These are phyloP conservation scores for Penicillium argentinense DNA, from an alignment of 495 filamentous ascomycete genomes.

Conservation along the genomic window DNA sequence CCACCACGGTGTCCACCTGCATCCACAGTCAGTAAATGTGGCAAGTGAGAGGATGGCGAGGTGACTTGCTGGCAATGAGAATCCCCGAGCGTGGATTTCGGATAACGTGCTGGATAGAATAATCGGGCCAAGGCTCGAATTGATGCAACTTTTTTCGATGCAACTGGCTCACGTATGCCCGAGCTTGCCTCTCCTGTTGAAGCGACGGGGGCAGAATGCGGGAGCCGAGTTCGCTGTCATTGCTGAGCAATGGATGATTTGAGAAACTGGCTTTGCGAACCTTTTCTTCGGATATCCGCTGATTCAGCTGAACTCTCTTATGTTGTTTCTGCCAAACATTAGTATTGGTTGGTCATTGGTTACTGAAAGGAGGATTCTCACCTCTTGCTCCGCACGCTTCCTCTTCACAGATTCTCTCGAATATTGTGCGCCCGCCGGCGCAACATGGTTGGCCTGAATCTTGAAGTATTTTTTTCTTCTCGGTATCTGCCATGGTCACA, in stretches of 20 bases:
- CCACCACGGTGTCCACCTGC: constrained; percentile 35
- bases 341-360: constrained; percentile 3
- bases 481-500: constrained; percentile 35
- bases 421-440: constrained; percentile 43
- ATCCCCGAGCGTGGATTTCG: constrained; percentile 37
- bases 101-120: constrained; percentile 35
- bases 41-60: not conserved
- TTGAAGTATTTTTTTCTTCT: constrained; percentile 61
- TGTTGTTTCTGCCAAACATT: constrained; percentile 26
- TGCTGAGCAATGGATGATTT: constrained; percentile 27
- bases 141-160: constrained; percentile 30
- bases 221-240: constrained; percentile 29
- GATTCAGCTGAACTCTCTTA: constrained; percentile 23
- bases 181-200: constrained; percentile 28
- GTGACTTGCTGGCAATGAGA: constrained; percentile 38
- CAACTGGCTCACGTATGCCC: constrained; percentile 35
- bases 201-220: constrained; percentile 9
- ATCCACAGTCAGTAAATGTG: too few species aligned
- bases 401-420: constrained; percentile 47
- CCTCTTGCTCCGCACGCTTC: constrained; percentile 37
- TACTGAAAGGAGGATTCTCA: constrained; percentile 3
- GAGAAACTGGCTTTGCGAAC: constrained; percentile 32
- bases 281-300: constrained; percentile 33
- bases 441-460: constrained; percentile 50
- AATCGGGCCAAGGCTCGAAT: constrained; percentile 36